A percentile compares a stretch with the other conserved stretches of the same genome.
phyloP scores from a whole-genome alignment of 805 yeast genomes.

The Myxozyma lipomycoides region DNA sequence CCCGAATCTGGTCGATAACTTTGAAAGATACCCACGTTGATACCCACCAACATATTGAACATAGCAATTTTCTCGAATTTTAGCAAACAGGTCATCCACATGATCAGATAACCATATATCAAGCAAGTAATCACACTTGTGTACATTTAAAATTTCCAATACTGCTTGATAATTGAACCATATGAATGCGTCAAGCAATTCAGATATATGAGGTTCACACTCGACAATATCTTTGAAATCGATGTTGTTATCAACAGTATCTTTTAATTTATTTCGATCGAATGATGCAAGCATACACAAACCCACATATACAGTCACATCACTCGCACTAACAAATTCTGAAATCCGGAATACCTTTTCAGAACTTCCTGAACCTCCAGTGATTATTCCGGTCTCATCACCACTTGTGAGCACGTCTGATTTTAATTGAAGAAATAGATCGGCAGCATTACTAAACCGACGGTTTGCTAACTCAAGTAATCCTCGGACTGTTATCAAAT shows the following conservation, averaged over 20 bases:
- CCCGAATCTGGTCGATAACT: constrained; percentile 24
- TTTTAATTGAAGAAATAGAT: constrained; percentile 1
- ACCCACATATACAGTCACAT: constrained; percentile 20
- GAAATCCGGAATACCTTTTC: constrained; percentile 1
- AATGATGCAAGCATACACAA: constrained; percentile 22
- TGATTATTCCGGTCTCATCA: background rate
- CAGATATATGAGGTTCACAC: constrained; percentile 17
- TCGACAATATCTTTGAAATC: constrained; percentile 19
- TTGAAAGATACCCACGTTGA: constrained; percentile 17
- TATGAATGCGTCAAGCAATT: constrained; percentile 23
- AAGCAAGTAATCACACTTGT: constrained; percentile 16
- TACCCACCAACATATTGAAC: constrained; percentile 24
- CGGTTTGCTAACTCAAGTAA: constrained; percentile 11
- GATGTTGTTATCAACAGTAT: constrained; percentile 15
- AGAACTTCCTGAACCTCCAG: background rate
- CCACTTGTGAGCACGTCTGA: background rate
- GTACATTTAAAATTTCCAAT: constrained; percentile 10
- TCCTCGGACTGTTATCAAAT: constrained; percentile 12
- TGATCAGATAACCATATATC: constrained; percentile 25
- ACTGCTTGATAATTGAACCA: constrained; percentile 14
- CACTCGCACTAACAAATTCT: constrained; percentile 17
- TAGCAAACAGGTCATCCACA: constrained; percentile 8
- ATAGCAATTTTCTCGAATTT: constrained; percentile 24
- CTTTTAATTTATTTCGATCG: constrained; percentile 11
- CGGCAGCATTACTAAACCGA: constrained; percentile 11